These are phyloP conservation scores for Mycena amicta DNA, from an alignment of 768 basidiomycete species.

Conservation along the genomic window DNA sequence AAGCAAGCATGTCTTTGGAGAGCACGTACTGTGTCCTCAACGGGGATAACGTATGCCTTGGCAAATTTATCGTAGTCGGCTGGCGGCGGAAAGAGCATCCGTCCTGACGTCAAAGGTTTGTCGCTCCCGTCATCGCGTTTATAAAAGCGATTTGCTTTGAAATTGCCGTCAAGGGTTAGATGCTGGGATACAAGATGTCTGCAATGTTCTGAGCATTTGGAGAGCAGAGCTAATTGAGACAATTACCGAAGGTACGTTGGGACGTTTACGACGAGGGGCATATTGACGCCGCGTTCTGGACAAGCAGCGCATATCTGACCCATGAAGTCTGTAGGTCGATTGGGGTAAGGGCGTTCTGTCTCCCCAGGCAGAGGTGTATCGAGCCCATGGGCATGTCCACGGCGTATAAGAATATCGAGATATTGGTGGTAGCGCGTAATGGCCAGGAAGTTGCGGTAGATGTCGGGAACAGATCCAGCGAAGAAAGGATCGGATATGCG, in stretches of 20 bases:
- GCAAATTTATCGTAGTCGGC: neutral
- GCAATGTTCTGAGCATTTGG: neutral
- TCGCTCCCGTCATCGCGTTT: constrained; percentile 16
- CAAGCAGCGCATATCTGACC: constrained; percentile 6
- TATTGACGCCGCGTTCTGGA: constrained; percentile 12
- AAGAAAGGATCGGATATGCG: constrained; percentile 14
- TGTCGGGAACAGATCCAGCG: constrained; percentile 9
- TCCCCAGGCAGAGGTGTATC: constrained; percentile 9
- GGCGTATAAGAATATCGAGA: constrained; percentile 4
- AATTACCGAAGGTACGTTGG: constrained; percentile 9
- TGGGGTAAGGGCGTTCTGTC: constrained; percentile 6
- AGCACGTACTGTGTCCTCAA: constrained; percentile 4
- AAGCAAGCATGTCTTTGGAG: neutral
- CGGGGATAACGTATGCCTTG: neutral
- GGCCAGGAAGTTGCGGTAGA: constrained; percentile 5
- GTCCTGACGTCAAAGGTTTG: constrained; percentile 4
- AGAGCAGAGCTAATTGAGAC: neutral
- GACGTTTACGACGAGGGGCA: constrained; percentile 1
- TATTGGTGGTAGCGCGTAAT: constrained; percentile 3
- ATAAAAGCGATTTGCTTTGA: constrained; percentile 5
- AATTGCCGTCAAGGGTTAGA: constrained; percentile 9
- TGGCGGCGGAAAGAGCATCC: constrained; percentile 10
- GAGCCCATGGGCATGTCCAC: constrained; percentile 4
- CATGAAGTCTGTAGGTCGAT: constrained; percentile 1
- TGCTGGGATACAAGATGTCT: constrained; percentile 1